These are phyloP conservation scores for Nitzschia sp. DNA, from an alignment of 108 stramenopile genomes.

Conservation along the genomic window DNA sequence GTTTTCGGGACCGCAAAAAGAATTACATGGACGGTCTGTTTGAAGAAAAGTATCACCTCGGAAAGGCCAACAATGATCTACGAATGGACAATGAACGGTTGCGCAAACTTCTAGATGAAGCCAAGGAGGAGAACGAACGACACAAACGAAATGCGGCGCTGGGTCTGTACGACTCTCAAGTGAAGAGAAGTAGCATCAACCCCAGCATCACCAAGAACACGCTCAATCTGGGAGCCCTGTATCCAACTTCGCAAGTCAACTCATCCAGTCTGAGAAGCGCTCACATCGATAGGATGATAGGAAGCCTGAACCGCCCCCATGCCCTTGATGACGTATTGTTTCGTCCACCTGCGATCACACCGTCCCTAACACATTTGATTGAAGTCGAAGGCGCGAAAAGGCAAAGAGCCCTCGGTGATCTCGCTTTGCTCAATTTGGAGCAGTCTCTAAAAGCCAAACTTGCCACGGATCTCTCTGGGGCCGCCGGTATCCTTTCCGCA, in stretches of 20 bases:
- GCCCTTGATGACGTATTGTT: too few species aligned
- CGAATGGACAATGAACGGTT: conserved; percentile 14
- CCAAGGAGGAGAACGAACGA: neutral
- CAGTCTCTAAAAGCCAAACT: neutral
- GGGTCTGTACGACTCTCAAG: neutral
- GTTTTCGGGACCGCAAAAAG: conserved; percentile 22
- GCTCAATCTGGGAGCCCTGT: neutral
- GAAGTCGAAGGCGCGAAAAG: neutral
- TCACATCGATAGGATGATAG: too few species aligned
- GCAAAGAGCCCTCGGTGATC: neutral
- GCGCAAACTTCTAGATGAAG: conserved; percentile 12
- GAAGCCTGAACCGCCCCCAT: too few species aligned
- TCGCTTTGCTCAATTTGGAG: conserved; percentile 7
- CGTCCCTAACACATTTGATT: too few species aligned
- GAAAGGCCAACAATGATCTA: conserved; percentile 21
- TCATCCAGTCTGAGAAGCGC: too few species aligned
- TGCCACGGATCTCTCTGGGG: neutral
- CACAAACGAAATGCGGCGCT: conserved; percentile 3
- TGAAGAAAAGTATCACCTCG: conserved; percentile 20
- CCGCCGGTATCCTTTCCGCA: too few species aligned
- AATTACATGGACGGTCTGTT: conserved; percentile 19
- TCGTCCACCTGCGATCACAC: too few species aligned
- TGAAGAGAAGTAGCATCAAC: too few species aligned
- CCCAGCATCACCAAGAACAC: neutral
- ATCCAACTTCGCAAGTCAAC: neutral